Evolutionary conservation across 768 basidiomycete genomes (phyloP), one percentile per base, ranked within the genome.

Genomic region (Phylloporus scabripes): DNA sequence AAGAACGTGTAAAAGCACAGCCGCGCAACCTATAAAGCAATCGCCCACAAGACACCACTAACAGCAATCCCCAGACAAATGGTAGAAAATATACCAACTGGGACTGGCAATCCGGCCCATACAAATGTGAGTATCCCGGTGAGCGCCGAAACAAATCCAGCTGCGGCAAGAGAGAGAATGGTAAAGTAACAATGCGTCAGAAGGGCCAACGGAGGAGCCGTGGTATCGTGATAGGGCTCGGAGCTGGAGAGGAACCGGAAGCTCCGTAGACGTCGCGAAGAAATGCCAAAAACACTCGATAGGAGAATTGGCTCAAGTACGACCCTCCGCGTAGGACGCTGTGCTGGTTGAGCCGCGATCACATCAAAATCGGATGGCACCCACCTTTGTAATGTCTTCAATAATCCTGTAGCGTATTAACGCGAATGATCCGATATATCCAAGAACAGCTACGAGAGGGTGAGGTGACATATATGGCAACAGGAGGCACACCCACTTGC

Each of bases 51-150:
- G 5, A 40, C 45, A 3, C 54, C 52, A 23, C 57, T 46, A 29
- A 59, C 0, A 17, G 55, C 49, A 10, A 65, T 11, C 7, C 59
- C 60, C 17, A 67, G 44, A 50, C 62, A 67, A 5, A 56, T 32
- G 0, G 63, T 65, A 20, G 65, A 48, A 7, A 59, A 63, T 15
- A 69, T 55, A 33, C 67, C 63, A 29, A 67, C 65, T 1, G 45
- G n/a, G 23, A 32, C 21, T 7, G 54, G 51, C 42, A 67, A 46
- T 23, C 56, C 61, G 40, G 41, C 38, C 65, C 65, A 67, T 36
- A 51, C n/a, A 42, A 58, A 67, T 7, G 50, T 12, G 15, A 63
- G 53, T 45, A 67, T 60, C 10, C 67, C 67, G 7, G 49, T 47
- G 29, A 69, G 26, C 7, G 56, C 61, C 40, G 61, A 45, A 21